Evolutionary conservation across 306 rosid species (phyloP).

Genomic region (Dryas octopetala): DNA sequence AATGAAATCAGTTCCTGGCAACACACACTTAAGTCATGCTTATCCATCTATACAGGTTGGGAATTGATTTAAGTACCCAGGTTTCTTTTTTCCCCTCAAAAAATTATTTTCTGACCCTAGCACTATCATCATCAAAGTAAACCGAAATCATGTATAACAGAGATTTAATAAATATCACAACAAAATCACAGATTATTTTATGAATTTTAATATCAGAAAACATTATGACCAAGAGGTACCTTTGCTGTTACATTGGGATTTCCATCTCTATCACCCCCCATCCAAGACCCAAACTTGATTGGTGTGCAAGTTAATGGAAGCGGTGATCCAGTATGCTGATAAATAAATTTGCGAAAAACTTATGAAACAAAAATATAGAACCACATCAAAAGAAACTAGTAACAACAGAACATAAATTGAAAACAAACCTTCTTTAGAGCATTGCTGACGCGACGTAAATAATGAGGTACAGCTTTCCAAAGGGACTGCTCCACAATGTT

Average conservation of each 20-base stretch:
- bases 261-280: slow-evolving; percentile 99
- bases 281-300: slow-evolving; percentile 93
- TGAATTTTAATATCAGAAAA: not conserved
- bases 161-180: not conserved
- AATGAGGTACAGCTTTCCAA: slow-evolving; percentile 97
- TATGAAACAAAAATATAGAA: not conserved
- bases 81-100: slow-evolving; percentile 1
- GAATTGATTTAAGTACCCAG: not conserved
- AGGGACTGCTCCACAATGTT: slow-evolving; percentile 97
- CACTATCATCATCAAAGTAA: not conserved
- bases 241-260: slow-evolving; percentile 92
- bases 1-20: not conserved
- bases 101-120: not conserved
- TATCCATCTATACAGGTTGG: not conserved
- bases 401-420: slow-evolving; percentile 25
- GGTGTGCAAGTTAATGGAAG: slow-evolving; percentile 95
- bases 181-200: not conserved
- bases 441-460: slow-evolving; percentile 89
- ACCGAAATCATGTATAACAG: not conserved
- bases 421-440: slow-evolving; percentile 80
- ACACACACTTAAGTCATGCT: not conserved
- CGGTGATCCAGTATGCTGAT: slow-evolving; percentile 88
- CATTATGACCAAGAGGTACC: slow-evolving; percentile 38
- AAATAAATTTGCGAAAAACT: slow-evolving; percentile 8
- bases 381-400: slow-evolving; percentile 14